Conservation (phyloP, 2,329 filamentous ascomycete genomes). For the Incumbomyces delicatus region DNA sequence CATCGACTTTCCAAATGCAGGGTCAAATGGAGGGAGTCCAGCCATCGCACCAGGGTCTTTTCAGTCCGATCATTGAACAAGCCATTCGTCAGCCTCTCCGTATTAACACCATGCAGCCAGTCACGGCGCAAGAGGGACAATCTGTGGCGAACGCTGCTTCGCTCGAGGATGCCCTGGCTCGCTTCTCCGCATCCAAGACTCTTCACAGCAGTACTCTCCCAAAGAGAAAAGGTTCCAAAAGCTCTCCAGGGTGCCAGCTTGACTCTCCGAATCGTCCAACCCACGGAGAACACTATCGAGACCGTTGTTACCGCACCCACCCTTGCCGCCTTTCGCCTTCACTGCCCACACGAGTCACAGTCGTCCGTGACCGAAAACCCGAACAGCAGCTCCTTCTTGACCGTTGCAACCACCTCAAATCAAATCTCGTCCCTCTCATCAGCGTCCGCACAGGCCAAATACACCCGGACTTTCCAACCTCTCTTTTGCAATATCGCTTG, state of each 20-base stretch:
- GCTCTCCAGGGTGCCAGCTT: neutral
- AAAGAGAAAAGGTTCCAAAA: neutral
- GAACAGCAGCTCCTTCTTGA: conserved; percentile 1
- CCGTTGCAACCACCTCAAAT: conserved; percentile 24
- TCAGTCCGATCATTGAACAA: conserved; percentile 7
- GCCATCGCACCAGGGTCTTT: neutral
- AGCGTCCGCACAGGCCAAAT: conserved; percentile 26
- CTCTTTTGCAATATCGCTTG: conserved; percentile 31
- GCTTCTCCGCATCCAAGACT: too few species aligned
- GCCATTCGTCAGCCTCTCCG: conserved; percentile 11
- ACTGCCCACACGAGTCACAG: neutral
- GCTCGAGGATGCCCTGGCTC: too few species aligned
- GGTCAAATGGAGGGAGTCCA: neutral
- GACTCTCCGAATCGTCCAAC: conserved; percentile 8
- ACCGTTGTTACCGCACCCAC: conserved; percentile 5
- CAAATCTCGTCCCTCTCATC: conserved; percentile 28
- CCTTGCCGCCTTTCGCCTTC: conserved; percentile 4
- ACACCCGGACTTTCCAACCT: conserved; percentile 31
- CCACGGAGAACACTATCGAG: neutral
- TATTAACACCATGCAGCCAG: too few species aligned
- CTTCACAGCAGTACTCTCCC: neutral
- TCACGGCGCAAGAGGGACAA: too few species aligned
- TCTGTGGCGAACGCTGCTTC: too few species aligned
- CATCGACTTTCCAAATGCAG: too few species aligned
- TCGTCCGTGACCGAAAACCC: conserved; percentile 6